Base-by-base conservation (phyloP, 371 early-diverging fungal genomes). In the Parasitella parasitica region DNA sequence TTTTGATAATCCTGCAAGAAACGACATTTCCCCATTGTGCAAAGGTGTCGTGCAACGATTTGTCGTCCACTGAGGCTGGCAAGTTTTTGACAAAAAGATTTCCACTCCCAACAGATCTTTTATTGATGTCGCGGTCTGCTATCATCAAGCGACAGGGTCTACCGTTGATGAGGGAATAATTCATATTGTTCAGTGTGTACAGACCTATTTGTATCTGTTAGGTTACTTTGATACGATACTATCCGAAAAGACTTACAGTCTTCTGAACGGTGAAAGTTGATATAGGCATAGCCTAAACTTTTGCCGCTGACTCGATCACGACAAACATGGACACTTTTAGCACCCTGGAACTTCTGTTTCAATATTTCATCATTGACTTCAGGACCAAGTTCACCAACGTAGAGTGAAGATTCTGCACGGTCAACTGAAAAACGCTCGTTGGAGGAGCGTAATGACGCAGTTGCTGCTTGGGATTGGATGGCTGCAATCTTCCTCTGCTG, bases 81-180 rank as follows among this genome's bases (percentile, higher is more conserved):
- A 99, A 84, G 88, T 99, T 99, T 88, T 99, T 99, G 81, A 99
- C 97, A 79, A 99, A 95, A 67, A 99, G 90, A 85, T 99, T 99
- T 69, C 97, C 98, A 32, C 83, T 79, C 28, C 95, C 94, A 52
- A 85, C 78, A 66, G 85, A 85, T 76, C 97, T 94, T 71, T 91
- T 84, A 20, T 92, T 81, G 12, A 96, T 94, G 82, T 99, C 95
- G 52, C 97, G 91, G 82, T 98, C 94, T 48, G 95, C 93, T 94
- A 97, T 95, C 99, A 98, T 99, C 72, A 98, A 93, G 48, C 99
- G 92, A 85, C 97, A 96, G 16, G 94, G 86, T 63, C 88, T 90
- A 66, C 93, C 95, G 77, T 92, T 92, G 75, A 99, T 91, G 66
- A 82, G 72, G 39, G 95, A 88, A 78, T 94, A 96, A 87, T 99